phyloP scores from a whole-genome alignment of 495 filamentous ascomycete genomes.

The Podospora tetraspora region DNA sequence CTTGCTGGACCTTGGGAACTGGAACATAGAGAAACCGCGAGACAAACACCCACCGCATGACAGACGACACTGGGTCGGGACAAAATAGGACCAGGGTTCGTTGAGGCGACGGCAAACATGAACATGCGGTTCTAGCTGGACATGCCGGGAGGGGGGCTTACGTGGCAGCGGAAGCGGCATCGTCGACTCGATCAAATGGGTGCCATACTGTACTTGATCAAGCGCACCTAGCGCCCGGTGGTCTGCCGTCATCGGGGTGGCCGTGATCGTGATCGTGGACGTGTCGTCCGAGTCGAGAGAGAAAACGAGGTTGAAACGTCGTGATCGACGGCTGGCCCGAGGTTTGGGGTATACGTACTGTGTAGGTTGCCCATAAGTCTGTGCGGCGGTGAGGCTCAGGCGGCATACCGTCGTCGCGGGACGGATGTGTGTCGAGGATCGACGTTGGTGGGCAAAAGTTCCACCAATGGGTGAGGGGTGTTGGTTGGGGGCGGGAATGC shows the following conservation, averaged over 20 bases:
- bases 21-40: not conserved
- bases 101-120: not conserved
- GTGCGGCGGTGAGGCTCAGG: not conserved
- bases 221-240: not conserved
- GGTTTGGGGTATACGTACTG: not conserved
- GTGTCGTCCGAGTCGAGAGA: not conserved
- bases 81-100: not conserved
- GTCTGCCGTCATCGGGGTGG: not conserved
- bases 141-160: not conserved
- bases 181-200: not conserved
- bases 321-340: not conserved
- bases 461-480: not conserved
- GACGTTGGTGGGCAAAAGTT: not conserved
- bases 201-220: not conserved
- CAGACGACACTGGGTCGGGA: not conserved
- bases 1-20: not conserved
- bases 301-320: not conserved
- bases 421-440: not conserved
- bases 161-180: not conserved
- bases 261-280: not conserved
- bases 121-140: not conserved
- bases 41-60: not conserved
- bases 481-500: not conserved
- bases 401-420: not conserved
- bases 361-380: not conserved